These are phyloP conservation scores for Acidiella bohemica DNA, from an alignment of 495 filamentous ascomycete genomes.

Conservation along the genomic window DNA sequence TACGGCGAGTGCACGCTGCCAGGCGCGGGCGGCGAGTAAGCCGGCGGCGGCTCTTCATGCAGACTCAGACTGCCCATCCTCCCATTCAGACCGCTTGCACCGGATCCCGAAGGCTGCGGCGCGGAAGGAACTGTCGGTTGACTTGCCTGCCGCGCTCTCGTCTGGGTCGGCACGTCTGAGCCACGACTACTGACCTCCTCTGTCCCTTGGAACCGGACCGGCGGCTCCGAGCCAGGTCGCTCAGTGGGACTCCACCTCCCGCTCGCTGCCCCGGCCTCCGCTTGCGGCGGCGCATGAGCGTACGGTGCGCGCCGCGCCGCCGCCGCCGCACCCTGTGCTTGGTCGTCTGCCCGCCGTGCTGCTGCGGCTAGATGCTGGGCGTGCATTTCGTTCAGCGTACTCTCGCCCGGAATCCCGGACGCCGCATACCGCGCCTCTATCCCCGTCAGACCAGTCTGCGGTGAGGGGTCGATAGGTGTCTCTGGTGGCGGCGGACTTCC, in stretches of 20 bases:
- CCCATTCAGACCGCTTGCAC: conserved; percentile 73
- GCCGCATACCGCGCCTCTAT: conserved; percentile 87
- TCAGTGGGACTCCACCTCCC: conserved; percentile 87
- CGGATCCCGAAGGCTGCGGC: conserved; percentile 22
- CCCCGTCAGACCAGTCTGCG: conserved; percentile 39
- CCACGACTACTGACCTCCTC: conserved; percentile 32
- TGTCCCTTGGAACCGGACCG: conserved; percentile 80
- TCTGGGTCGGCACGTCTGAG: conserved; percentile 1
- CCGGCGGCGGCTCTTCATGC: conserved; percentile 67
- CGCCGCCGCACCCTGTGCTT: no score
- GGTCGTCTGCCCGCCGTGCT: conserved; percentile 64
- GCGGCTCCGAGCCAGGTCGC: conserved; percentile 70
- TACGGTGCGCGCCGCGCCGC: conserved; percentile 16
- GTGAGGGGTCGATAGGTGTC: conserved; percentile 66
- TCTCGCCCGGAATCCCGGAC: conserved; percentile 71
- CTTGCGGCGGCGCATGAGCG: conserved; percentile 27
- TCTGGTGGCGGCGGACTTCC: conserved; percentile 93
- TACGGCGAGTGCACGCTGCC: conserved; percentile 42
- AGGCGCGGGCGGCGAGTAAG: conserved; percentile 55
- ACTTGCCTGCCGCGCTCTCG: conserved; percentile 6
- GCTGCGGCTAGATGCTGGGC: conserved; percentile 72
- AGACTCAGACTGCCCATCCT: conserved; percentile 52
- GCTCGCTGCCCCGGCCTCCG: conserved; percentile 38
- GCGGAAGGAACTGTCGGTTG: conserved; percentile 23
- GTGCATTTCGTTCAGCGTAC: conserved; percentile 65